Base-by-base conservation (phyloP, 495 filamentous ascomycete genomes). In the Sabuloglossum arenarium region DNA sequence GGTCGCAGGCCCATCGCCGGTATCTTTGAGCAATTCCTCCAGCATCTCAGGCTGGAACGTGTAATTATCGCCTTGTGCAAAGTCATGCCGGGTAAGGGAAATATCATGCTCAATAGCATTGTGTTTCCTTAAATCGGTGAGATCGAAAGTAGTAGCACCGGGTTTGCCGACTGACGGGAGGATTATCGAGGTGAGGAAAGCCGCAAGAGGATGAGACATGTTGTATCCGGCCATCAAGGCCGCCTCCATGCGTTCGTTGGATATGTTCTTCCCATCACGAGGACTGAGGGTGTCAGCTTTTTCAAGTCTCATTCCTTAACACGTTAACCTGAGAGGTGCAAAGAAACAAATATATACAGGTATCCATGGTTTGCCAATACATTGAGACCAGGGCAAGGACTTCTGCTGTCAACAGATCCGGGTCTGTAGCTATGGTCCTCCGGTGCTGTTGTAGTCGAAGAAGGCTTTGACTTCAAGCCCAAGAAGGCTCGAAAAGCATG, bases 101-200 rank as follows among this genome's bases (percentile, higher is more conserved):
- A 58, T 55, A 47, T 70, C 68, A 59, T 67, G 68, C 62, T 70
- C 68, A 24, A 70, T 61, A n/a, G 66, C 59, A 49, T 68, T 66
- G 59, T 68, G 66, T 49, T 53, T 51, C 29, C 64, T 60, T 49
- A 64, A 59, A 58, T 67, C 64, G 53, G 56, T 60, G 0, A 70
- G 59, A 54, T 68, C 64, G 53, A 70, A 69, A 27, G 64, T 67
- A 11, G 39, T 43, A 23, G 39, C 39, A 23, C 65, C 63, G 43
- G 64, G 59, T 37, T 61, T 58, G 57, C 63, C 60, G 21, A 59
- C 50, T 4, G 63, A 27, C 5, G 64, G 64, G 29, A 59, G 61
- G 43, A 67, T 60, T 28, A 56, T 58, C 52, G 24, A 39, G 25
- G 66, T 61, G 11, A 67, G 65, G 24, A 62, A 53, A 45, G 56